These are phyloP conservation scores for Phytophthora citrophthora DNA, from an alignment of 352 stramenopile species.

Conservation along the genomic window DNA sequence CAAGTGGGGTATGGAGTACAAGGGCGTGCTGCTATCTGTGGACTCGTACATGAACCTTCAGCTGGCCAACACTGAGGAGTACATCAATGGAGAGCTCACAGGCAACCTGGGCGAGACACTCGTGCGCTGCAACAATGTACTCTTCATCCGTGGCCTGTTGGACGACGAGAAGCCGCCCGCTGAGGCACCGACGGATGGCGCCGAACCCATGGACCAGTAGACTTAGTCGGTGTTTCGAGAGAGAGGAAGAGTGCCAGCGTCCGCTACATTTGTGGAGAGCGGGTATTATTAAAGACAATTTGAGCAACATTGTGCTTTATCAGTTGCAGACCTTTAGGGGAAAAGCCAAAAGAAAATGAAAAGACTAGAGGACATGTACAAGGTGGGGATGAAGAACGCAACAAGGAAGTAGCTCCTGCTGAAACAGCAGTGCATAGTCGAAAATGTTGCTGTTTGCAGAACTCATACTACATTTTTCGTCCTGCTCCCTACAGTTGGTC, in stretches of 20 bases:
- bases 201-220: conserved; percentile 51
- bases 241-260: not conserved
- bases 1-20: conserved; percentile 99
- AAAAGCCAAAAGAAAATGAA: conserved; percentile 8
- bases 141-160: conserved; percentile 94
- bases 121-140: conserved; percentile 99
- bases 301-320: not conserved
- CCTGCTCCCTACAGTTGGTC: conserved; percentile 8
- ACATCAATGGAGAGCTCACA: conserved; percentile 96
- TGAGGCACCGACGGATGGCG: conserved; percentile 27
- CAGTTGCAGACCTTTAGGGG: conserved; percentile 7
- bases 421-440: conserved; percentile 8
- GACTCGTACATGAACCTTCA: conserved; percentile 99
- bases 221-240: conserved; percentile 4
- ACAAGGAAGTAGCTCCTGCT: conserved; percentile 9
- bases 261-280: not conserved
- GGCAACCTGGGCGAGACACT: conserved; percentile 98
- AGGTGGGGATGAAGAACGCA: conserved; percentile 4
- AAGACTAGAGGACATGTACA: not conserved
- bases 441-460: conserved; percentile 17
- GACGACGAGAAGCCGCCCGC: conserved; percentile 77
- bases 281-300: conserved; percentile 23
- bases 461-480: conserved; percentile 20
- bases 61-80: conserved; percentile 97
- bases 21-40: conserved; percentile 93